phyloP scores from a whole-genome alignment of 495 filamentous ascomycete species.

The Aspergillus sclerotiicarbonarius region DNA sequence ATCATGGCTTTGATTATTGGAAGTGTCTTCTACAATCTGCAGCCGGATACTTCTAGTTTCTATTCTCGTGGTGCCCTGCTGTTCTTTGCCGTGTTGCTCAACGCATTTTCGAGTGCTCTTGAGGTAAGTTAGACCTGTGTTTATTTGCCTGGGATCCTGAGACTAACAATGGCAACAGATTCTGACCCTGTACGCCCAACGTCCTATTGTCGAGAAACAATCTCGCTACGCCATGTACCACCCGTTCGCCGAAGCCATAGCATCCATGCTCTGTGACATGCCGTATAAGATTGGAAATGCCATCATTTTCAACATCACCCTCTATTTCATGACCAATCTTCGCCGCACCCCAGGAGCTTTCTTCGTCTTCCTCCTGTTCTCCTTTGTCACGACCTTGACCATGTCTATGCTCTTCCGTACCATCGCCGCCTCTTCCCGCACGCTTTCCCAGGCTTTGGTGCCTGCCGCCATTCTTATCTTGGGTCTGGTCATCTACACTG shows the following conservation, averaged over 20 bases:
- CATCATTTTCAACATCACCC: constrained; percentile 54
- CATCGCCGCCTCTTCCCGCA: constrained; percentile 50
- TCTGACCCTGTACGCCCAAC: constrained; percentile 58
- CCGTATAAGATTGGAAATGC: constrained; percentile 54
- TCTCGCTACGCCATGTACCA: constrained; percentile 65
- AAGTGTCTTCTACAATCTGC: constrained; percentile 82
- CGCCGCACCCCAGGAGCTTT: constrained; percentile 49
- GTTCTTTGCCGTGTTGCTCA: constrained; percentile 90
- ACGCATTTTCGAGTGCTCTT: constrained; percentile 80
- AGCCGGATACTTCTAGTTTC: constrained; percentile 64
- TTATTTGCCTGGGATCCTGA: constrained; percentile 1
- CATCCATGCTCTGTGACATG: constrained; percentile 61
- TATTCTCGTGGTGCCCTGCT: constrained; percentile 80
- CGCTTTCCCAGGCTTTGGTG: constrained; percentile 52
- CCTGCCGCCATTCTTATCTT: constrained; percentile 51
- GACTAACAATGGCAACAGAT: constrained; percentile 45
- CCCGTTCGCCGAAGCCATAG: constrained; percentile 61
- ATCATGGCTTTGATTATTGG: constrained; percentile 82
- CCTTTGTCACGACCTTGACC: constrained; percentile 54
- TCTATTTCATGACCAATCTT: constrained; percentile 63
- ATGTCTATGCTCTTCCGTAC: constrained; percentile 60
- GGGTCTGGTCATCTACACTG: constrained; percentile 53
- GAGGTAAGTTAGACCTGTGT: constrained; percentile 49
- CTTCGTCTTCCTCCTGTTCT: constrained; percentile 61
- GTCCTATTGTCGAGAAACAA: constrained; percentile 69